phyloP scores from a whole-genome alignment of 2,329 filamentous ascomycete species.

The Epichloe typhina region DNA sequence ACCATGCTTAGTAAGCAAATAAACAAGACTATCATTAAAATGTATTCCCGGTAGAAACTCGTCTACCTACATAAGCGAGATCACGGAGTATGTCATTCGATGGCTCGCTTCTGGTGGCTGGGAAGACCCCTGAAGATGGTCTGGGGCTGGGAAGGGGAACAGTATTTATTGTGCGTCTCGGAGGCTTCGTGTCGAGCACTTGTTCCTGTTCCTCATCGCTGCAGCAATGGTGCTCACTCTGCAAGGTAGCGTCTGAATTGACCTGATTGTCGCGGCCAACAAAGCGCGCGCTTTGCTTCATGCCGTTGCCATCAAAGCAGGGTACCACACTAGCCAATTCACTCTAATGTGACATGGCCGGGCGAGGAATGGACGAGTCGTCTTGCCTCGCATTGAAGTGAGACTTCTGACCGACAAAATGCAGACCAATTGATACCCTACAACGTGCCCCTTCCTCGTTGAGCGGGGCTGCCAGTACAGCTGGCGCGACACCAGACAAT shows the following conservation, averaged over 20 bases:
- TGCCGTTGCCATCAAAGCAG: background rate
- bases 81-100: too few relatives aligned
- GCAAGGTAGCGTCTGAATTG: background rate
- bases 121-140: background rate
- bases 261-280: background rate
- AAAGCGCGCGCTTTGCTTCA: background rate
- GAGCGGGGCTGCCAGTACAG: conserved; percentile 4
- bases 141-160: background rate
- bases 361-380: too few relatives aligned
- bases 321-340: too few relatives aligned
- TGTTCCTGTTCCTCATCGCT: background rate
- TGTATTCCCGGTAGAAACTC: too few relatives aligned
- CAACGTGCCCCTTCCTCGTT: conserved; percentile 2
- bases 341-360: too few relatives aligned
- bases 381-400: too few relatives aligned
- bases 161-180: background rate
- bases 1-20: too few relatives aligned
- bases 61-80: too few relatives aligned
- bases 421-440: background rate
- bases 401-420: too few relatives aligned
- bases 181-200: background rate
- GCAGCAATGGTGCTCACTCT: too few relatives aligned
- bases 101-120: background rate
- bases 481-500: conserved; percentile 2
- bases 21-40: too few relatives aligned